Base-by-base conservation (phyloP, 1,284 basidiomycete genomes). In the Anthracocystis panici-leucophaei region DNA sequence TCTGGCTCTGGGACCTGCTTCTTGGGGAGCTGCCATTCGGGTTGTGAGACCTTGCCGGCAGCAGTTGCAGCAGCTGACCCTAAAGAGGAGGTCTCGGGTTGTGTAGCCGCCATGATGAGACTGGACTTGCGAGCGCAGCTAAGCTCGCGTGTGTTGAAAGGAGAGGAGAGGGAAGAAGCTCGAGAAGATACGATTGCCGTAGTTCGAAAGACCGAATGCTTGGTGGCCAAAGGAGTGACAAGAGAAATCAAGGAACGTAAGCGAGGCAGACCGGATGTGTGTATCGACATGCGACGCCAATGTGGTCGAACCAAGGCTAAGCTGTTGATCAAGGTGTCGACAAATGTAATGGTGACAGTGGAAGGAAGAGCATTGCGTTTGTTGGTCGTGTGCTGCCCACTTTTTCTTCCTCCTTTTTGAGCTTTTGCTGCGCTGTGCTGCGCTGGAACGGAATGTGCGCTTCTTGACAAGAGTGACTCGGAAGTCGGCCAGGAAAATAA, bases 1-100 rank as follows among this genome's bases (percentile, higher is more conserved):
- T 86, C 83, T 1, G 89, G 88, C 54, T 79, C 78, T 5, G 65
- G 63, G 44, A 75, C 55, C 52, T 61, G 56, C 40, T 75, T 70
- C 40, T 60, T 40, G 1, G 73, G 73, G 10, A 60, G n/a, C 44
- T 75, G 60, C 73, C 73, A 75, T 58, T 64, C 56, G 3, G 73
- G 73, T 38, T 75, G 73, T 18, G 61, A 59, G 23, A 71, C 52
- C 60, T 70, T 75, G 59, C 50, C 51, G 20, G 63, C 54, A 23
- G 58, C 12, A 12, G 62, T 50, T 10, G 44, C 52, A 16, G 58
- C 35, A 23, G 51, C 46, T 8, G 65, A 41, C 1, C 53, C 54
- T 11, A 62, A 69, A 3, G 54, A 40, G 8, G 72, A 70, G 1
- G 66, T 35, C 31, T 70, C 66, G 48, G 62, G n/a, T 11, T 75